Conservation (phyloP, 2,329 filamentous ascomycete species). For the Trichoderma sp. region DNA sequence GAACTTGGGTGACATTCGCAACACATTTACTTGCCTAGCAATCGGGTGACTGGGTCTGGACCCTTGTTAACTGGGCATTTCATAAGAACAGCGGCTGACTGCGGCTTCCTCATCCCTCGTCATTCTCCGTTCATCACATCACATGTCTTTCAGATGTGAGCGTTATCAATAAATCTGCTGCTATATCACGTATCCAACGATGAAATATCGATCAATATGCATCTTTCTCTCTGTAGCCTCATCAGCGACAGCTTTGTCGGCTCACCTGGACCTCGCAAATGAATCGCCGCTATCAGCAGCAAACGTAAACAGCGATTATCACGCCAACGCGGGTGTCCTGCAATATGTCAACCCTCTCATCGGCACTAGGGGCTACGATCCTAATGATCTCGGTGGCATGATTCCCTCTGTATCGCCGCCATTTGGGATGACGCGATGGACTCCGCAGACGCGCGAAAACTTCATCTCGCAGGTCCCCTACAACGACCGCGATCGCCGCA, state of each 20-base stretch:
- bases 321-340: slow-evolving; percentile 34
- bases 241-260: not conserved
- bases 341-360: slow-evolving; percentile 38
- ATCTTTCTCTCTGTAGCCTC: not conserved
- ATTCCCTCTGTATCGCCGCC: slow-evolving; percentile 41
- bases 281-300: not conserved
- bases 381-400: slow-evolving; percentile 40
- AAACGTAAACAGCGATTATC: slow-evolving; percentile 26
- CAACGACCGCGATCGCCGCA: slow-evolving; percentile 43
- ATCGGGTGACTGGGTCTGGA: not conserved
- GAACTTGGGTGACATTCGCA: not conserved
- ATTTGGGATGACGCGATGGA: slow-evolving; percentile 55
- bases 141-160: not conserved
- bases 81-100: not conserved
- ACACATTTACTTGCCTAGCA: not conserved
- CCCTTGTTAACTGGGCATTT: not conserved
- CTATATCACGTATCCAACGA: not conserved
- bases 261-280: not conserved
- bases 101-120: not conserved
- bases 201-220: not conserved
- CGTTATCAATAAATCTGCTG: not conserved
- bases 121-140: too few species aligned
- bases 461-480: slow-evolving; percentile 53
- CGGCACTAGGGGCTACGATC: slow-evolving; percentile 35
- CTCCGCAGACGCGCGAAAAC: slow-evolving; percentile 49